phyloP scores from a whole-genome alignment of 345 rosid genomes.

The Brassica juncea region DNA sequence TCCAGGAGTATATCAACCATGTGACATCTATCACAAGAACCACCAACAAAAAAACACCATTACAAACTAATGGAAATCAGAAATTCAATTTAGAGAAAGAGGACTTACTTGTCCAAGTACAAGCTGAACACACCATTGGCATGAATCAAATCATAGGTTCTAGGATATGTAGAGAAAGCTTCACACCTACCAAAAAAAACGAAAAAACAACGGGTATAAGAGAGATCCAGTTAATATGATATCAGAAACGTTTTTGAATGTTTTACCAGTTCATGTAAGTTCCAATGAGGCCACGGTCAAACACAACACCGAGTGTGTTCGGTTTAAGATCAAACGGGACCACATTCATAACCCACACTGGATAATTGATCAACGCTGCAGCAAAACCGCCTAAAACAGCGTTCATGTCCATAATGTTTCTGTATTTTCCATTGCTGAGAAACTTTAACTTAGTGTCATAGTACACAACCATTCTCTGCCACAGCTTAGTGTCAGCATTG shows the following conservation, averaged over 20 bases:
- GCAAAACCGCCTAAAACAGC: conserved; percentile 74
- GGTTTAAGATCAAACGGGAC: conserved; percentile 51
- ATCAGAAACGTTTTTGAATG: background rate
- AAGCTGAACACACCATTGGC: conserved; percentile 62
- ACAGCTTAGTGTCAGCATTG: conserved; percentile 45
- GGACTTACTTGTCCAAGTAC: conserved; percentile 64
- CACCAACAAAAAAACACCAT: background rate
- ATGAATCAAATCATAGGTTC: conserved; percentile 58
- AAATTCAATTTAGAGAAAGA: background rate
- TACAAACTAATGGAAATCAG: background rate
- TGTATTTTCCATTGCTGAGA: conserved; percentile 45
- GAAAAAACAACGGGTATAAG: background rate
- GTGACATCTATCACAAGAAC: conserved; percentile 52
- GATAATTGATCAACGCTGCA: conserved; percentile 53
- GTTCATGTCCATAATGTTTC: conserved; percentile 76
- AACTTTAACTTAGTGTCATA: conserved; percentile 51
- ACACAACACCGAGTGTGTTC: conserved; percentile 57
- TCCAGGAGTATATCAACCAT: conserved; percentile 57
- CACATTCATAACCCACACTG: conserved; percentile 78
- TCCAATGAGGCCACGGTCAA: conserved; percentile 72
- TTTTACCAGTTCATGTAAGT: conserved; percentile 74
- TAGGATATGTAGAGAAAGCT: conserved; percentile 64
- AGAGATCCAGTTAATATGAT: background rate
- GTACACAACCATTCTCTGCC: conserved; percentile 49
- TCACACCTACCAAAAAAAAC: conserved; percentile 45